A percentile compares a stretch with the other conserved stretches of the same genome.
Conservation (phyloP, 2,329 filamentous ascomycete species). For the Coniochaeta hoffmannii region DNA sequence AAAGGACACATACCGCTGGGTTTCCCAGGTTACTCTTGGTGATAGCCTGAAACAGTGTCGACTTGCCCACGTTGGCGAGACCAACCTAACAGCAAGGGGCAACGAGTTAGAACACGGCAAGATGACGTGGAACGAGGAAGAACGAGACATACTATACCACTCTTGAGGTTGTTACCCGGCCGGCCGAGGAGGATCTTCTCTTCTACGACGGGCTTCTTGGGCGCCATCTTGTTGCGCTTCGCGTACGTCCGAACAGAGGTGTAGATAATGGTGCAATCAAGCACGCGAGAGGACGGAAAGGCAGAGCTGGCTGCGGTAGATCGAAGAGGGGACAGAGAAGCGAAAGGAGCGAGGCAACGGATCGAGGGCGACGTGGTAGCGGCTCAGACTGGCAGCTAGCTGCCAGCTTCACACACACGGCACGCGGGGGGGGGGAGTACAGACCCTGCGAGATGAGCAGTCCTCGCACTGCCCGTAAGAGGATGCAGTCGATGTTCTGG, state of each 20-base stretch:
- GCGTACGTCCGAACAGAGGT: constrained; percentile 48
- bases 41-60: constrained; percentile 98
- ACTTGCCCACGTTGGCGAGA: constrained; percentile 98
- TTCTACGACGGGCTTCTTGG: constrained; percentile 87
- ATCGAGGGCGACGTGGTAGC: constrained; percentile 14
- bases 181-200: constrained; percentile 95
- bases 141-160: constrained; percentile 89
- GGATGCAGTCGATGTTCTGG: not conserved
- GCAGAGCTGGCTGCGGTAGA: constrained; percentile 42
- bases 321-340: constrained; percentile 16
- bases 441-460: not conserved
- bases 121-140: constrained; percentile 13
- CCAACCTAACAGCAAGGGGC: constrained; percentile 59
- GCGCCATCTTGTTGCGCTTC: constrained; percentile 73
- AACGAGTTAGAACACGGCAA: constrained; percentile 28
- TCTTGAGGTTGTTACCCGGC: constrained; percentile 97
- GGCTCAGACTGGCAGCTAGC: constrained; percentile 12
- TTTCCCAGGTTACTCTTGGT: constrained; percentile 97
- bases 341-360: constrained; percentile 13
- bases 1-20: constrained; percentile 79
- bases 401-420: constrained; percentile 10
- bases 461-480: not conserved
- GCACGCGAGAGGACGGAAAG: constrained; percentile 44
- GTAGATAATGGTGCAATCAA: constrained; percentile 39
- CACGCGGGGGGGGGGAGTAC: not conserved